These are phyloP conservation scores for Rhododendron ovatum DNA, from an alignment of 148 eudicot genomes.

Conservation along the genomic window DNA sequence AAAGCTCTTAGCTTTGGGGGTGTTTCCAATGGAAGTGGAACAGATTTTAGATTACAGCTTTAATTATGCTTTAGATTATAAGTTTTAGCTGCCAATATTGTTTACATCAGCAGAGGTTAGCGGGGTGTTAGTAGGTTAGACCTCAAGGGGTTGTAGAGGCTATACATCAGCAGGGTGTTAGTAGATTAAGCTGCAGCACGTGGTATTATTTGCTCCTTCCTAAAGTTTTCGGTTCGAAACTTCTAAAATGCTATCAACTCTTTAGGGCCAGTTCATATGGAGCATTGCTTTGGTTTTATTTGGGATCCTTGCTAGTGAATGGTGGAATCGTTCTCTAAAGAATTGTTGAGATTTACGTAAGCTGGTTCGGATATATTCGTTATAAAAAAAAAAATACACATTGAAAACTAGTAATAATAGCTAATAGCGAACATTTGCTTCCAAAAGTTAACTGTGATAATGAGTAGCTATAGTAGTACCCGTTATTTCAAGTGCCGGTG, in stretches of 20 bases:
- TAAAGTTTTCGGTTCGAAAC: no score
- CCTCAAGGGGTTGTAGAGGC: no score
- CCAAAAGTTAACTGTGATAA: neutral
- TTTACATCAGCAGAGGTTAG: no score
- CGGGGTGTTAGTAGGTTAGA: no score
- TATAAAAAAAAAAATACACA: no score
- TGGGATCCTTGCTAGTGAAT: neutral
- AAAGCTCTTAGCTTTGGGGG: neutral
- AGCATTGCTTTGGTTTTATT: neutral
- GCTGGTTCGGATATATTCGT: no score
- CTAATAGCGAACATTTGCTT: neutral
- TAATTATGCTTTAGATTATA: neutral
- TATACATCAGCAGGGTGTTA: neutral
- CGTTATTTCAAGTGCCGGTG: neutral
- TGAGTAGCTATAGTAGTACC: neutral
- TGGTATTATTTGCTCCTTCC: no score
- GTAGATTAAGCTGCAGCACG: neutral
- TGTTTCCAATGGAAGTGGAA: neutral
- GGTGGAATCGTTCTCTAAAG: neutral
- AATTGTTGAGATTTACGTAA: no score
- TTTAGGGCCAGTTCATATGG: neutral
- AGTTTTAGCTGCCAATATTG: neutral
- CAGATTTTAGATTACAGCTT: neutral
- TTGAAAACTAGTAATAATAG: no score
- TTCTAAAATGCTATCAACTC: no score